phyloP scores from a whole-genome alignment of 2,329 filamentous ascomycete species.

The Xylogone sp. region DNA sequence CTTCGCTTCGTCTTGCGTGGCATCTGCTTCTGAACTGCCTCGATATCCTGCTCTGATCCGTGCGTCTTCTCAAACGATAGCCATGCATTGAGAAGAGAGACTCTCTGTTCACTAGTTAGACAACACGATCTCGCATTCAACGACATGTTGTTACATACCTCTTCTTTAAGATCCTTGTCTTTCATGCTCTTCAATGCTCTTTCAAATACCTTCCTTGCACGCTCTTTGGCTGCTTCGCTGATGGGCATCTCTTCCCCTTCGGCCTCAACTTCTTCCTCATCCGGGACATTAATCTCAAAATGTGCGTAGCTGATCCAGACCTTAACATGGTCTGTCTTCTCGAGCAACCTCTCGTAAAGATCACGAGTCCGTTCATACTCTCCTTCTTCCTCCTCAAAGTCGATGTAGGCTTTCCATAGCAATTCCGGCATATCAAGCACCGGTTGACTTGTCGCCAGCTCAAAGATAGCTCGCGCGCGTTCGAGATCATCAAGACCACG shows the following conservation, averaged over 20 bases:
- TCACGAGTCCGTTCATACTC: constrained; percentile 79
- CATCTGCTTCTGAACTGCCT: constrained; percentile 88
- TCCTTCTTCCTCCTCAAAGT: constrained; percentile 94
- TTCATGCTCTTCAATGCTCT: constrained; percentile 84
- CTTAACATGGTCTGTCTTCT: constrained; percentile 98
- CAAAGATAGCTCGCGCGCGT: constrained; percentile 84
- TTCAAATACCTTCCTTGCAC: constrained; percentile 80
- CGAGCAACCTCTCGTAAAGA: constrained; percentile 84
- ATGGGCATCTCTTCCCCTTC: constrained; percentile 59
- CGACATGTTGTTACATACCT: constrained; percentile 46
- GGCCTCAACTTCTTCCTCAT: constrained; percentile 56
- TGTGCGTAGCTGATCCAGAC: constrained; percentile 99
- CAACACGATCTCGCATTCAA: background rate
- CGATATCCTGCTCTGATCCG: constrained; percentile 69
- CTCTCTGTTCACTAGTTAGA: constrained; percentile 52
- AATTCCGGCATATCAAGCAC: constrained; percentile 95
- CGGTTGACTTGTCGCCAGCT: constrained; percentile 79
- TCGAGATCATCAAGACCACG: constrained; percentile 86
- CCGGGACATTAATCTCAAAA: constrained; percentile 93
- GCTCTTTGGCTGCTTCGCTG: constrained; percentile 77
- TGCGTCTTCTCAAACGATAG: constrained; percentile 86
- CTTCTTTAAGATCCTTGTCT: constrained; percentile 85
- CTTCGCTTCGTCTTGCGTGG: constrained; percentile 89
- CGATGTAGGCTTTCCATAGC: constrained; percentile 97
- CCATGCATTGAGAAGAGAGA: constrained; percentile 88